A percentile compares a stretch with the other conserved stretches of the same genome.
phyloP scores from a whole-genome alignment of 306 rosid genomes.

The Fragaria nilgerrensis region DNA sequence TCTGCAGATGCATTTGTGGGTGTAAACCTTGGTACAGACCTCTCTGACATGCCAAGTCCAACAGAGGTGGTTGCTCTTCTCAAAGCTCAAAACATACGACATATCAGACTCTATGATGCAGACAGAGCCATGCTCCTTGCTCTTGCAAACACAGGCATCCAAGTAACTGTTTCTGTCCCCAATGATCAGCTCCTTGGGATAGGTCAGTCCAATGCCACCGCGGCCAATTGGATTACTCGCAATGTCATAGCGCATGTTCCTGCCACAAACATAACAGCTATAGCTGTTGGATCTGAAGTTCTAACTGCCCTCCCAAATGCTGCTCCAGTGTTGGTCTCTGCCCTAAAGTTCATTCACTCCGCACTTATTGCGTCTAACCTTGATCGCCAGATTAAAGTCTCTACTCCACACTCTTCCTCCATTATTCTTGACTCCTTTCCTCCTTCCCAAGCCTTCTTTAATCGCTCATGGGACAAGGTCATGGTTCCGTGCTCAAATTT shows the following conservation, averaged over 20 bases:
- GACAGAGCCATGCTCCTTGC: conserved; percentile 76
- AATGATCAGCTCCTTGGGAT: conserved; percentile 89
- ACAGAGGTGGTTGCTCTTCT: conserved; percentile 79
- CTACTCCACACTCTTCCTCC: conserved; percentile 81
- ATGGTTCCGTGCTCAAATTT: conserved; percentile 79
- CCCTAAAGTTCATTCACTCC: conserved; percentile 78
- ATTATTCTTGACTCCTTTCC: conserved; percentile 90
- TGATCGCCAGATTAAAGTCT: conserved; percentile 76
- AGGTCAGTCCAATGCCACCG: conserved; percentile 93
- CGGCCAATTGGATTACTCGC: conserved; percentile 90
- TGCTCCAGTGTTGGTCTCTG: conserved; percentile 84
- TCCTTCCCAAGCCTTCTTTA: conserved; percentile 96
- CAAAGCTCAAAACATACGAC: conserved; percentile 75
- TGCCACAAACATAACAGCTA: conserved; percentile 81
- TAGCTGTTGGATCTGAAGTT: conserved; percentile 90
- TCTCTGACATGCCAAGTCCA: conserved; percentile 83
- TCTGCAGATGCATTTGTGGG: conserved; percentile 78
- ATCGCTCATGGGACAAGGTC: conserved; percentile 87
- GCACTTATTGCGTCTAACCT: conserved; percentile 88
- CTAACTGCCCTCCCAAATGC: conserved; percentile 80
- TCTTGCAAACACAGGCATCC: conserved; percentile 79
- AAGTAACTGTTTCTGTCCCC: conserved; percentile 75
- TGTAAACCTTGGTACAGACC: conserved; percentile 81
- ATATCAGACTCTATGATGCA: conserved; percentile 75
- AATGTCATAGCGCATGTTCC: conserved; percentile 88